phyloP scores from a whole-genome alignment of 768 basidiomycete genomes.

The Hygrophorus pudorinus region DNA sequence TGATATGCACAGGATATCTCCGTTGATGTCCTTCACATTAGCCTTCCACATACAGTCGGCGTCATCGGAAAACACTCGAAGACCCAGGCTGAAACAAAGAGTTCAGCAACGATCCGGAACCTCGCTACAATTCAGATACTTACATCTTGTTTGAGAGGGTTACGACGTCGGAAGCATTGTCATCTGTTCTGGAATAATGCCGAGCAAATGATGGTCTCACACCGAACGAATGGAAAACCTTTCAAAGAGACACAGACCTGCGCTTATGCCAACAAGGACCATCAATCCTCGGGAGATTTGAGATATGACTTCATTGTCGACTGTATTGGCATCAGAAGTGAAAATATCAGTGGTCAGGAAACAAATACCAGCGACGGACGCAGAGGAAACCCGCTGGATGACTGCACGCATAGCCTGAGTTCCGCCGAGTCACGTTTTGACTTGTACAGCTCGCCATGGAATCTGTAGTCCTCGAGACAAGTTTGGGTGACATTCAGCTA shows the following conservation, averaged over 20 bases:
- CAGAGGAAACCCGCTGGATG: constrained; percentile 73
- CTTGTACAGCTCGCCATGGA: constrained; percentile 15
- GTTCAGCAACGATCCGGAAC: constrained; percentile 7
- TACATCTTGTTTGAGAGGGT: constrained; percentile 79
- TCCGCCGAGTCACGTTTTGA: neutral
- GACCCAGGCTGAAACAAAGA: constrained; percentile 41
- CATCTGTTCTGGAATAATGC: constrained; percentile 44
- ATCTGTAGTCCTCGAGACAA: constrained; percentile 74
- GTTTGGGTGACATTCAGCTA: constrained; percentile 74
- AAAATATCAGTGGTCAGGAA: neutral
- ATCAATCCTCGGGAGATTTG: constrained; percentile 78
- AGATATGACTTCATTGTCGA: constrained; percentile 71
- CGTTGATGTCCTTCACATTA: constrained; percentile 79
- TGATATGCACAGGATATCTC: constrained; percentile 89
- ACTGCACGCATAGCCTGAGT: constrained; percentile 74
- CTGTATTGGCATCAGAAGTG: constrained; percentile 28
- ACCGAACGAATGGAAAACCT: constrained; percentile 3
- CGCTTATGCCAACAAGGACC: constrained; percentile 84
- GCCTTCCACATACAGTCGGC: constrained; percentile 72
- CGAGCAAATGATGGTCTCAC: neutral
- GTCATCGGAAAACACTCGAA: constrained; percentile 64
- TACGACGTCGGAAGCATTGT: constrained; percentile 65
- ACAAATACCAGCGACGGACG: constrained; percentile 67
- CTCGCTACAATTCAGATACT: constrained; percentile 17
- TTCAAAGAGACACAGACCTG: constrained; percentile 36